Evolutionary conservation across 176 grass and related monocot genomes (phyloP), one percentile per base, ranked within the genome.

Genomic region (Urochloa ruziziensis): DNA sequence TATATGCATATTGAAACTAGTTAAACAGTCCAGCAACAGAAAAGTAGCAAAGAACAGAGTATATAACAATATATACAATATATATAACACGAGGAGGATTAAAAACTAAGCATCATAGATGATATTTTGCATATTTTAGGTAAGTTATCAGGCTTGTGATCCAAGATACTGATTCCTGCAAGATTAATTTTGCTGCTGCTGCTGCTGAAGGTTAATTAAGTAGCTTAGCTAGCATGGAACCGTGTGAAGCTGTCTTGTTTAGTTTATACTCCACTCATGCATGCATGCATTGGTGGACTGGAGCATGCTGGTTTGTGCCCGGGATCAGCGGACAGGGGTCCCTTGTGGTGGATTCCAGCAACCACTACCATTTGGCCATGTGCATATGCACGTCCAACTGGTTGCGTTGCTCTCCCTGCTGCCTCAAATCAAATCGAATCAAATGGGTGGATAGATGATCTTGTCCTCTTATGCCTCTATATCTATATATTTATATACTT

Each of bases 281-380:
- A 18, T 51, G 16, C 39, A 33, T 39, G 11, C 33, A 77, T 75
- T 2, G 75, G 6, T 11, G 33, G 37, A 34, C n/a, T 61, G 62
- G 47, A 51, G 30, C 5, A 27, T 29, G 44, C 1, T 69, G 33
- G 74, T 70, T 52, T 85, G 77, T 89, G 88, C 63, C 82, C 71
- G 88, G 83, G 70, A 86, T 85, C 83, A 89, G 70, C 77, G 77
- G 83, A 82, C 83, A 85, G 6, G 82, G 63, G 78, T 80, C 77
- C 77, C 80, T 78, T 64, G 33, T 49, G 57, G 29, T 78, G 17
- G 79, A 66, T 30, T 66, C 52, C 86, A 77, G n/a, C 53, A 52
- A 82, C 62, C 72, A 82, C 42, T 62, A 25, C 17, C 37, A 30
- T 21, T 28, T 59, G 48, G 9, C 23, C 87, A 89, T 85, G 82